phyloP scores from a whole-genome alignment of 345 rosid genomes.

The Draba incana region DNA sequence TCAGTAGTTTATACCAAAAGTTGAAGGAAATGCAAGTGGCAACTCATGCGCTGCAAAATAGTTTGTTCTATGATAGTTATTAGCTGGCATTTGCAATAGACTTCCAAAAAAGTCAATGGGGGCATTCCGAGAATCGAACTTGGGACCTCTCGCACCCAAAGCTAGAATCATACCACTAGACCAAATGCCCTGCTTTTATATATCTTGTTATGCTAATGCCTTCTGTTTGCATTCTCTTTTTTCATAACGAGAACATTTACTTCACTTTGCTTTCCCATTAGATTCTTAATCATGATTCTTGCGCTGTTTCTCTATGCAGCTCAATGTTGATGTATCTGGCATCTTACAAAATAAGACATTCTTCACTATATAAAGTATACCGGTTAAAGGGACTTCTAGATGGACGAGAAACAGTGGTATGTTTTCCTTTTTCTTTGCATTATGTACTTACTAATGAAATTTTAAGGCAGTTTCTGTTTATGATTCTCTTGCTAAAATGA shows the following conservation, averaged over 20 bases:
- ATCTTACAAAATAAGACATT: no score
- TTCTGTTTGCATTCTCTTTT: no score
- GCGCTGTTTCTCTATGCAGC: no score
- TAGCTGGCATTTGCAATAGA: not conserved
- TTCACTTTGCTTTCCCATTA: no score
- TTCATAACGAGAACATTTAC: no score
- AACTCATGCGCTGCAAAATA: not conserved
- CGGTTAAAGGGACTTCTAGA: no score
- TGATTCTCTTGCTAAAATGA: not conserved
- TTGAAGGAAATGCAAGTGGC: not conserved
- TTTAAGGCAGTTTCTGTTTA: no score
- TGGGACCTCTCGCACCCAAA: constrained; percentile 77
- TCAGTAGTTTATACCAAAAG: not conserved
- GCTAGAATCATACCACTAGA: constrained; percentile 81
- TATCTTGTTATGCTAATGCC: no score
- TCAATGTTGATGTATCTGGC: no score
- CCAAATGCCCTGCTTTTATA: constrained; percentile 54
- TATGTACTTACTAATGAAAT: not conserved
- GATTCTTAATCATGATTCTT: no score
- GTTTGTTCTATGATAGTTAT: constrained; percentile 6
- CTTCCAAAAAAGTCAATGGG: constrained; percentile 37
- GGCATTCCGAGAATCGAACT: constrained; percentile 65
- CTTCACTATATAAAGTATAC: no score
- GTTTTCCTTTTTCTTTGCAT: not conserved
- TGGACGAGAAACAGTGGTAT: not conserved